phyloP scores from a whole-genome alignment of 2,329 filamentous ascomycete genomes.

The Berkeleyomyces basicola region DNA sequence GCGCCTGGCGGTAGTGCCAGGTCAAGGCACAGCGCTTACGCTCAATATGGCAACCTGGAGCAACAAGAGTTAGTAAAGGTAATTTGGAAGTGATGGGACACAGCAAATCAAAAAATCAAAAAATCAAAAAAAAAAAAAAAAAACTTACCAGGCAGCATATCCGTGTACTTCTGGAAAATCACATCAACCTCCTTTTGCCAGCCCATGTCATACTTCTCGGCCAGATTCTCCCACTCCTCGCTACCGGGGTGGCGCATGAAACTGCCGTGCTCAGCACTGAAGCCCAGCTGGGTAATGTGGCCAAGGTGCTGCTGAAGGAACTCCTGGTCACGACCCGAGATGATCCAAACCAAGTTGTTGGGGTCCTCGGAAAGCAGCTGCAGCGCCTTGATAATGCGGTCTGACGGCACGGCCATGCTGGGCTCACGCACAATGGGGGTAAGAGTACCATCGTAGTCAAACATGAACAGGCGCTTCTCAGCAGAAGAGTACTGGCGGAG shows the following conservation, averaged over 20 bases:
- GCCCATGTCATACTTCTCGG: slow-evolving; percentile 72
- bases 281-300: slow-evolving; percentile 76
- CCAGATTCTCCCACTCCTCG: slow-evolving; percentile 74
- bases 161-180: slow-evolving; percentile 76
- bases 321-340: slow-evolving; percentile 81
- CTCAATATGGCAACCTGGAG: slow-evolving; percentile 71
- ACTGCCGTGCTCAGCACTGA: slow-evolving; percentile 92
- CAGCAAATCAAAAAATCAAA: background rate
- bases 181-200: slow-evolving; percentile 80
- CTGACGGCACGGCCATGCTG: slow-evolving; percentile 71
- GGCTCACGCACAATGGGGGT: slow-evolving; percentile 92
- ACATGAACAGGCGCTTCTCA: slow-evolving; percentile 81
- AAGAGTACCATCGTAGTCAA: slow-evolving; percentile 94
- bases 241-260: slow-evolving; percentile 73
- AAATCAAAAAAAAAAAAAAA: background rate
- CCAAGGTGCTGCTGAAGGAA: slow-evolving; percentile 86
- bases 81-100: too few relatives aligned
- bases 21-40: slow-evolving; percentile 86
- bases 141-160: slow-evolving; percentile 58
- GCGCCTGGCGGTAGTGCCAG: slow-evolving; percentile 80
- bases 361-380: slow-evolving; percentile 65
- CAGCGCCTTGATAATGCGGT: slow-evolving; percentile 63
- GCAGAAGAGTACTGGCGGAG: slow-evolving; percentile 58
- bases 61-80: background rate
- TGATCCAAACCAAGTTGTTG: slow-evolving; percentile 90